Conservation (phyloP, 768 basidiomycete genomes). For the Russula sp. region DNA sequence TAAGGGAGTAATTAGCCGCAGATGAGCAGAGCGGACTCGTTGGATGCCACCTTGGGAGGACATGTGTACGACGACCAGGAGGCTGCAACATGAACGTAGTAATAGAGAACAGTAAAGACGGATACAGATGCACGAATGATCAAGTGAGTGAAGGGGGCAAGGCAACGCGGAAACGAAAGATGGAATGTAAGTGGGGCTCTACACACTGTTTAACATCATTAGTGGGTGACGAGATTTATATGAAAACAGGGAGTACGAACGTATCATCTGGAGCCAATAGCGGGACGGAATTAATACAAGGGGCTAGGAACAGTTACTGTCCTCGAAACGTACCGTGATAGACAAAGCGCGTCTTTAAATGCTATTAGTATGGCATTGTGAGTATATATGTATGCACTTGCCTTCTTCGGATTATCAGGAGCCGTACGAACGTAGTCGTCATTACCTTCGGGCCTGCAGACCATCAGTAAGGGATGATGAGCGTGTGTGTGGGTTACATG, state of each 20-base stretch:
- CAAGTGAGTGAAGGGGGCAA: neutral
- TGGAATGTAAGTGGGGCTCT: neutral
- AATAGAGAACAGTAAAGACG: slow-evolving; percentile 12
- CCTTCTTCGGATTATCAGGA: slow-evolving; percentile 85
- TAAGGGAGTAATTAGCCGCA: neutral
- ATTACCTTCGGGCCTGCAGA: slow-evolving; percentile 68
- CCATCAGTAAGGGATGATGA: slow-evolving; percentile 1
- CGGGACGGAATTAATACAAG: neutral
- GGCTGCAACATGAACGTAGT: slow-evolving; percentile 4
- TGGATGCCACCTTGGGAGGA: neutral
- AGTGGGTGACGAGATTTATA: neutral
- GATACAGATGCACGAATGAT: slow-evolving; percentile 10
- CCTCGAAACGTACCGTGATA: slow-evolving; percentile 57
- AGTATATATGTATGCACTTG: slow-evolving; percentile 29
- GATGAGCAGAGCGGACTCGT: neutral
- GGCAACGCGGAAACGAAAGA: neutral
- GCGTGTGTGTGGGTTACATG: neutral
- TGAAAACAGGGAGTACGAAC: slow-evolving; percentile 11
- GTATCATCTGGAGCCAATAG: slow-evolving; percentile 20
- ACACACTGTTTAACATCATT: slow-evolving; percentile 10
- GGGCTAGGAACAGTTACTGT: neutral
- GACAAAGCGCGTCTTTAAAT: slow-evolving; percentile 63
- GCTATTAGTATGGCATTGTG: neutral
- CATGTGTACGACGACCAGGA: neutral
- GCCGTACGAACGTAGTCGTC: slow-evolving; percentile 75